Conservation (phyloP, 495 filamentous ascomycete genomes). For the Penicillium waksmanii region DNA sequence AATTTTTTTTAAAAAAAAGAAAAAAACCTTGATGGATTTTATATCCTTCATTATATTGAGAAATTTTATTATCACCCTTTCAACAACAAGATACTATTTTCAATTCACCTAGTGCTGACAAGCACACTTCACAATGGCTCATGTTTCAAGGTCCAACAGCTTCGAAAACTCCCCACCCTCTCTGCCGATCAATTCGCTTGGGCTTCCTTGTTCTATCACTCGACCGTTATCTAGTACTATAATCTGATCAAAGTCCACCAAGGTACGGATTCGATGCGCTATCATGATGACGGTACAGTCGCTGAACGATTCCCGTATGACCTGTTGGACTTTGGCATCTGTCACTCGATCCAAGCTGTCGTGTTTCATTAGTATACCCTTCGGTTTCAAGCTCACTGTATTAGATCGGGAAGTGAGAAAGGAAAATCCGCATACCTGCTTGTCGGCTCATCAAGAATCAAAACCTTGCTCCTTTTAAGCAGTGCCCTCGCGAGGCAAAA, state of each 20-base stretch:
- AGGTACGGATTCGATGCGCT: slow-evolving; percentile 81
- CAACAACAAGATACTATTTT: no score
- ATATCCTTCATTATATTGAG: no score
- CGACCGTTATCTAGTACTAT: slow-evolving; percentile 77
- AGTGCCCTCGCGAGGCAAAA: slow-evolving; percentile 61
- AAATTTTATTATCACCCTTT: no score
- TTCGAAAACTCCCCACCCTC: slow-evolving; percentile 10
- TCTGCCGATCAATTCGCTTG: slow-evolving; percentile 12
- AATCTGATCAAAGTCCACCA: slow-evolving; percentile 88
- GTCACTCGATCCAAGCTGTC: slow-evolving; percentile 83
- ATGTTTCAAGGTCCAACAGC: slow-evolving; percentile 10
- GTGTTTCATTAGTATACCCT: slow-evolving; percentile 63
- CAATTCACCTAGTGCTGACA: no score
- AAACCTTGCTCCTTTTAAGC: slow-evolving; percentile 43
- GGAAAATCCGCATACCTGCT: slow-evolving; percentile 38
- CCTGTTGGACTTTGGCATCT: slow-evolving; percentile 82
- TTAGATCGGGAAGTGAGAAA: background rate
- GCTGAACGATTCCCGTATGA: slow-evolving; percentile 68
- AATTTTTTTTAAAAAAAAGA: no score
- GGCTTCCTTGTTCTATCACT: slow-evolving; percentile 59
- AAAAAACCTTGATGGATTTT: no score
- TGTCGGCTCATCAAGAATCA: slow-evolving; percentile 51
- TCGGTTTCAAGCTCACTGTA: background rate
- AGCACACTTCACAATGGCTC: background rate
- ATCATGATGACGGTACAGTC: slow-evolving; percentile 85